Evolutionary conservation across 2,329 filamentous ascomycete species (phyloP).

Genomic region (Fusarium goolgardi): DNA sequence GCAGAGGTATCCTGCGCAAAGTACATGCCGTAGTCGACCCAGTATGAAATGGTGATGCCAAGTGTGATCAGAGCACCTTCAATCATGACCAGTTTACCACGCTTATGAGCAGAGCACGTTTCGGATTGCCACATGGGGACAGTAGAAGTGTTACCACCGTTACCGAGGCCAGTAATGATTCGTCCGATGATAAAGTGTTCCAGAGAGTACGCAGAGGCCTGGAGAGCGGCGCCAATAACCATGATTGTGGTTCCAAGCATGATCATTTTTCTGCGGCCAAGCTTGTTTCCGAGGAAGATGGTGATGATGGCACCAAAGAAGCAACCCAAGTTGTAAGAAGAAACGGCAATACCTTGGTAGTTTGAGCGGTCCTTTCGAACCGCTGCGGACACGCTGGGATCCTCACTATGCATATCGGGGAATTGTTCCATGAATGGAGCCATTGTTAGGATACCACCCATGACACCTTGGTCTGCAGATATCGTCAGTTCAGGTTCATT

Average conservation of each 20-base stretch:
- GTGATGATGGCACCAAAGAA: slow-evolving; percentile 73
- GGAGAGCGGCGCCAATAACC: slow-evolving; percentile 68
- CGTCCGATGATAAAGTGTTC: slow-evolving; percentile 68
- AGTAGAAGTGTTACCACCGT: slow-evolving; percentile 68
- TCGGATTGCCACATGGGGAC: slow-evolving; percentile 71
- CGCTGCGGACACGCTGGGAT: slow-evolving; percentile 50
- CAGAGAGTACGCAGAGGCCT: slow-evolving; percentile 66
- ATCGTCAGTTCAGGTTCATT: background rate
- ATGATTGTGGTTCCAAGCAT: slow-evolving; percentile 69
- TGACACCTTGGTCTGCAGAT: slow-evolving; percentile 75
- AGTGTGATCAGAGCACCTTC: slow-evolving; percentile 68
- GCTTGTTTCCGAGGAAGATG: slow-evolving; percentile 72
- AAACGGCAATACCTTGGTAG: slow-evolving; percentile 66
- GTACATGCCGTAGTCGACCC: slow-evolving; percentile 69
- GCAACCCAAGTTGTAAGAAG: slow-evolving; percentile 70
- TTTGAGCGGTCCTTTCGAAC: slow-evolving; percentile 59
- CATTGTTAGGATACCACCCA: slow-evolving; percentile 79
- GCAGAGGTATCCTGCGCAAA: slow-evolving; percentile 56
- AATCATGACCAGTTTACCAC: slow-evolving; percentile 71
- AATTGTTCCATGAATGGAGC: slow-evolving; percentile 69
- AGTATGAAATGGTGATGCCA: slow-evolving; percentile 69
- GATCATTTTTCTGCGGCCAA: slow-evolving; percentile 70
- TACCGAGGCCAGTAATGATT: slow-evolving; percentile 68
- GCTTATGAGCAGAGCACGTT: slow-evolving; percentile 66
- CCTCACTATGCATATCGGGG: slow-evolving; percentile 60